Conservation (phyloP, 305 asterid species). For the Solanum aculeatissimum region DNA sequence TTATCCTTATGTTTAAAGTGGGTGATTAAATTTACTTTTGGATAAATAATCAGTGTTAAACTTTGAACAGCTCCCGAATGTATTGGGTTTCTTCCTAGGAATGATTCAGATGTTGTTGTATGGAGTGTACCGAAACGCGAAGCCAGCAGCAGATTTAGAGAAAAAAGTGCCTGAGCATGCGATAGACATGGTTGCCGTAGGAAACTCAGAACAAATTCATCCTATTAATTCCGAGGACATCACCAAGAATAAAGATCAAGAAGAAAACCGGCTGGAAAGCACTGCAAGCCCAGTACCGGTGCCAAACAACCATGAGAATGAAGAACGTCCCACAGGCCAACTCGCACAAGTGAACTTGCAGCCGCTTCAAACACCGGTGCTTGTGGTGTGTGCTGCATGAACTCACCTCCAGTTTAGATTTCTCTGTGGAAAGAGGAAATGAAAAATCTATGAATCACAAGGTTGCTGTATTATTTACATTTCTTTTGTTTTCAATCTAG, state of each 20-base stretch:
- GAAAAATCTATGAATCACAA: neutral
- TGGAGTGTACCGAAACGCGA: slow-evolving; percentile 12
- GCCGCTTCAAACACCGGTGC: slow-evolving; percentile 7
- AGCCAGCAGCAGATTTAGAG: neutral
- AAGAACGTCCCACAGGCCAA: neutral
- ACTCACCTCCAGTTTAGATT: neutral
- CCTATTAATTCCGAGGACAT: slow-evolving; percentile 3
- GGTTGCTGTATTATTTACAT: neutral
- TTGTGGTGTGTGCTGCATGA: slow-evolving; percentile 11
- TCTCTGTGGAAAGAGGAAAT: neutral
- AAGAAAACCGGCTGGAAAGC: neutral
- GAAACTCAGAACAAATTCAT: slow-evolving; percentile 12
- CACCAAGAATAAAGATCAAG: neutral
- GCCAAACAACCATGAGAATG: neutral
- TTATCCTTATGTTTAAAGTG: neutral
- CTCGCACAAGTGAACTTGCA: neutral
- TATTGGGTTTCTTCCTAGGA: slow-evolving; percentile 30
- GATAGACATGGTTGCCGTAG: slow-evolving; percentile 2
- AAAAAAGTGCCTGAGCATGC: slow-evolving; percentile 10
- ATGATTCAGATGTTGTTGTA: slow-evolving; percentile 20
- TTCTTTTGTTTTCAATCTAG: neutral
- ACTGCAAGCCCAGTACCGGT: neutral
- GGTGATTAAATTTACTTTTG: neutral
- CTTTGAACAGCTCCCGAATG: slow-evolving; percentile 20
- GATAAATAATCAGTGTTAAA: neutral